Evolutionary conservation across 306 rosid species (phyloP).

Genomic region (Geum urbanum): DNA sequence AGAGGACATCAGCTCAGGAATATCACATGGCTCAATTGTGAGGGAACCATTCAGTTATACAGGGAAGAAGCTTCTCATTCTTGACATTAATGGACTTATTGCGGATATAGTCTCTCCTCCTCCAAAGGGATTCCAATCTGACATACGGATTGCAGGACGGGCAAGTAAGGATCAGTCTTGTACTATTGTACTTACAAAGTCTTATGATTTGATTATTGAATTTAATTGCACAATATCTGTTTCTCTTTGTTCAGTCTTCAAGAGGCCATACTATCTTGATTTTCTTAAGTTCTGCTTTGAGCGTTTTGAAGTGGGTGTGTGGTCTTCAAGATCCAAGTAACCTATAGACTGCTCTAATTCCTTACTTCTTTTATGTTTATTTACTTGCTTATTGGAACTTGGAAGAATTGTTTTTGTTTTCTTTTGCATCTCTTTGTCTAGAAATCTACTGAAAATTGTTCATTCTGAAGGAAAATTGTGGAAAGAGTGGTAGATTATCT

Average conservation of each 20-base stretch:
- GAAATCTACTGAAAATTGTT: too few species aligned
- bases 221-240: slow-evolving; percentile 25
- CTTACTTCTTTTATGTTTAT: slow-evolving; percentile 7
- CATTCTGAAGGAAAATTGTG: slow-evolving; percentile 51
- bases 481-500: slow-evolving; percentile 36
- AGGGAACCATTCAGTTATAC: slow-evolving; percentile 19
- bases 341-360: slow-evolving; percentile 16
- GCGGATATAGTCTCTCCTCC: slow-evolving; percentile 59
- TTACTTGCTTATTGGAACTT: background rate
- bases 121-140: slow-evolving; percentile 49
- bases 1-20: slow-evolving; percentile 22
- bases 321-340: slow-evolving; percentile 87
- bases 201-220: slow-evolving; percentile 5
- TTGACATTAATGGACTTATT: slow-evolving; percentile 80
- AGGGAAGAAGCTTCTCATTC: slow-evolving; percentile 75
- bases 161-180: slow-evolving; percentile 47
- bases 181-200: background rate
- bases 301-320: slow-evolving; percentile 76
- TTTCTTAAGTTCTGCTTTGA: slow-evolving; percentile 84
- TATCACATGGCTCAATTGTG: slow-evolving; percentile 27
- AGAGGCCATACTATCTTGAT: slow-evolving; percentile 70
- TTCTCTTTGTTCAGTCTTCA: slow-evolving; percentile 59
- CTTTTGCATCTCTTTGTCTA: background rate
- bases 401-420: background rate
- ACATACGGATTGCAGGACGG: slow-evolving; percentile 37